Percentiles rank a stretch among this genome's conserved stretches.
Conservation (phyloP, 2,329 filamentous ascomycete genomes). For the Chrysoporthe austroafricana region DNA sequence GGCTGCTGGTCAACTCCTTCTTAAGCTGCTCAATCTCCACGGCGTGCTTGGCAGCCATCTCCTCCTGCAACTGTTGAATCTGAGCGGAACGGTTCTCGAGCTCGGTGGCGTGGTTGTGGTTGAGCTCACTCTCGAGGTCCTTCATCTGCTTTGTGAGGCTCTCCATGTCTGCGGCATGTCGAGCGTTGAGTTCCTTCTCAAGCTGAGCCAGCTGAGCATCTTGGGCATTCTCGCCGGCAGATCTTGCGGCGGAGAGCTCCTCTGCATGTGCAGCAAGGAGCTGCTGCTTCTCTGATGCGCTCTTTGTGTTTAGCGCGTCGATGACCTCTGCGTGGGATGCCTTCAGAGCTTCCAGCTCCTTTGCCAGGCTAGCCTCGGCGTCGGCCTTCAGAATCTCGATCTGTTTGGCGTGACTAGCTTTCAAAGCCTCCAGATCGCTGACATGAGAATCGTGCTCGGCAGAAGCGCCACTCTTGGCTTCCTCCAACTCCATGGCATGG, state of each 20-base stretch:
- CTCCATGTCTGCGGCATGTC: slow-evolving; percentile 21
- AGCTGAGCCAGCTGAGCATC: slow-evolving; percentile 34
- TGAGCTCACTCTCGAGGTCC: slow-evolving; percentile 26
- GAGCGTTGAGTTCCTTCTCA: slow-evolving; percentile 34
- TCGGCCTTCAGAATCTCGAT: slow-evolving; percentile 49
- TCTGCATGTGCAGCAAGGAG: slow-evolving; percentile 40
- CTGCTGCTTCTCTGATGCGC: slow-evolving; percentile 44
- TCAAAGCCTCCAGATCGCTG: slow-evolving; percentile 56
- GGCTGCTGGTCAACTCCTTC: slow-evolving; percentile 39
- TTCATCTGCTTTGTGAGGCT: slow-evolving; percentile 24
- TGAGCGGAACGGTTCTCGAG: slow-evolving; percentile 25
- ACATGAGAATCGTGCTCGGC: slow-evolving; percentile 53
- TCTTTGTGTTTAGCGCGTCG: slow-evolving; percentile 47
- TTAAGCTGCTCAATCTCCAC: slow-evolving; percentile 43
- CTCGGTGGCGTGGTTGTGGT: slow-evolving; percentile 40
- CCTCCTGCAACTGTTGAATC: slow-evolving; percentile 22
- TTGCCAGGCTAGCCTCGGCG: slow-evolving; percentile 43
- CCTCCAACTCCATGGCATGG: slow-evolving; percentile 63
- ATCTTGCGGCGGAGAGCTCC: slow-evolving; percentile 36
- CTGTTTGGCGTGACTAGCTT: slow-evolving; percentile 57
- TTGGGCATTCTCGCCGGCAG: slow-evolving; percentile 34
- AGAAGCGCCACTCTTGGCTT: slow-evolving; percentile 56
- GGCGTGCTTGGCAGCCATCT: slow-evolving; percentile 35
- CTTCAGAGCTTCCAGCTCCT: slow-evolving; percentile 48
- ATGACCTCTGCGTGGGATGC: slow-evolving; percentile 49